These are phyloP conservation scores for Verruconis gallopava DNA, from an alignment of 2,329 filamentous ascomycete genomes.

Conservation along the genomic window DNA sequence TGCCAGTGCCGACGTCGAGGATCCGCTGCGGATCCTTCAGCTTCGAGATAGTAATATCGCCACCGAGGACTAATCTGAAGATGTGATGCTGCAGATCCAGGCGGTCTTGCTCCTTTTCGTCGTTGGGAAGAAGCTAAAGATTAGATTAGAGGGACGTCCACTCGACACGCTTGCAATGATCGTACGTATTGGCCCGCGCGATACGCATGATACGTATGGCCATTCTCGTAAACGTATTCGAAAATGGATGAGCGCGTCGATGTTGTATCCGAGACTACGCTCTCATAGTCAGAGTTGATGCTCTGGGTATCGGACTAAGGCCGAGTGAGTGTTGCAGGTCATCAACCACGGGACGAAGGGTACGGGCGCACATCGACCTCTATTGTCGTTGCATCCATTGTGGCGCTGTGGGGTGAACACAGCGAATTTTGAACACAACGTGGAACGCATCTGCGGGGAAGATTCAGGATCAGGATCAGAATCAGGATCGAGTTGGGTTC, in stretches of 20 bases:
- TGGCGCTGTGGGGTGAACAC: too few species aligned
- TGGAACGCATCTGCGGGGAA: too few species aligned
- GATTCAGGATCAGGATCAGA: too few species aligned
- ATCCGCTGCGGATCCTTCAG: slow-evolving; percentile 12
- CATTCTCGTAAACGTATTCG: slow-evolving; percentile 7
- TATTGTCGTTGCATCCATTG: too few species aligned
- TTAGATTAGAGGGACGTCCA: too few species aligned
- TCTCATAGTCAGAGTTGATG: background rate
- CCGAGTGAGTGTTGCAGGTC: too few species aligned
- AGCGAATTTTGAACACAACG: too few species aligned
- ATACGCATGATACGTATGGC: slow-evolving; percentile 6
- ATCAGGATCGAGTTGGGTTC: too few species aligned
- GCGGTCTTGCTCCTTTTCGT: slow-evolving; percentile 18
- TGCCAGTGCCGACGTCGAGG: slow-evolving; percentile 1
- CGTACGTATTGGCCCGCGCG: slow-evolving; percentile 6
- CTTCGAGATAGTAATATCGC: slow-evolving; percentile 27
- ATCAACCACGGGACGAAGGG: too few species aligned
- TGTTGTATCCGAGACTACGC: background rate
- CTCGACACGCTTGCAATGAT: too few species aligned
- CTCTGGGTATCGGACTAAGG: too few species aligned
- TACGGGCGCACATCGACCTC: background rate
- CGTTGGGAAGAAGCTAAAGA: slow-evolving; percentile 17
- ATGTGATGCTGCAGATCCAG: slow-evolving; percentile 4
- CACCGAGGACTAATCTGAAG: slow-evolving; percentile 15
- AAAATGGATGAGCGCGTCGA: background rate